Base-by-base conservation (phyloP, 2,329 filamentous ascomycete species). In the Trichoderma atroviride region DNA sequence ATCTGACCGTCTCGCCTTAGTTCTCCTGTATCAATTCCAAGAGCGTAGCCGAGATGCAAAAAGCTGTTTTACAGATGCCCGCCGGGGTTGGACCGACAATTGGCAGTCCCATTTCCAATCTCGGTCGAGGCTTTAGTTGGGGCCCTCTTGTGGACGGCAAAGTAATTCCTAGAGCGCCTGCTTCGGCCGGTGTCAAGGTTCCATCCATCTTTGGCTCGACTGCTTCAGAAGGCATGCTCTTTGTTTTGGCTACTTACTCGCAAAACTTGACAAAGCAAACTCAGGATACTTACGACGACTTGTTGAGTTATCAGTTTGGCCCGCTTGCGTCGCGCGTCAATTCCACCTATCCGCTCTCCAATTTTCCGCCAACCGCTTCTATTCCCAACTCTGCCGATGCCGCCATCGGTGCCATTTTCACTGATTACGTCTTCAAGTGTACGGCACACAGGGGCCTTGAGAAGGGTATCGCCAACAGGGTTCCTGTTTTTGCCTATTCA, bases 401-500 rank as follows among this genome's bases (percentile, higher is more conserved):
- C 22, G 61, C 61, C 22, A 64, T 64, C 27, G 37, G 33, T 24
- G 61, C 61, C 61, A 27, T 59, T 33, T 24, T 11, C n/a, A 65
- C 62, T 11, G 62, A 65, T 24, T 65, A 65, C 33, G 16, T 52
- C 27, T 65, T 56, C 35, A 65, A 65, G 33, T 65, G 62, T 33
- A 14, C 62, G 9, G 35, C 62, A 11, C 33, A 65, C 33, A 22
- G 57, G 11, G 57, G 29, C 7, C 57, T 59, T 33, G n/a, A 59
- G 31, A 35, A 59, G 57, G 57, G 29, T 3, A 27, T 37, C 19
- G 27, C 33, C 29, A 59, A 59, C 35, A 24, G 35, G 5, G 58
- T 62, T 14, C 59, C 59, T 24, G 59, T 62, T 19, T 62, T 24
- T 43, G 33, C 59, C 33, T 62, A 62, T 11, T 35, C 50, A n/a